phyloP scores from a whole-genome alignment of 345 rosid genomes.

The Diplotaxis tenuifolia region DNA sequence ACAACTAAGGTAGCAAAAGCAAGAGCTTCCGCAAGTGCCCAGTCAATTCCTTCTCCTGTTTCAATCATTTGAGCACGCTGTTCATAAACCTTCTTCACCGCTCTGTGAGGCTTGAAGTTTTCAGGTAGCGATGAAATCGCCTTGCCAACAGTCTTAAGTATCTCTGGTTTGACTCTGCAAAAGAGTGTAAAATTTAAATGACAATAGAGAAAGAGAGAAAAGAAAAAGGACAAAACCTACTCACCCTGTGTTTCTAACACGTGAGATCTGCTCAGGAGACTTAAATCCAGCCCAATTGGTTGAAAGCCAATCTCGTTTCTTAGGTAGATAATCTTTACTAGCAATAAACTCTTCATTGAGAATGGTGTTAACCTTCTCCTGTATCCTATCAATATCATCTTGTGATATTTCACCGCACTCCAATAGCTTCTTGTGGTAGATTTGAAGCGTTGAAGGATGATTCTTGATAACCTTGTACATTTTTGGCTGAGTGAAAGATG shows the following conservation, averaged over 20 bases:
- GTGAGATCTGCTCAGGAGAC: slow-evolving; percentile 81
- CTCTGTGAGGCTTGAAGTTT: slow-evolving; percentile 70
- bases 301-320: slow-evolving; percentile 79
- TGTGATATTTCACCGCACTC: slow-evolving; percentile 60
- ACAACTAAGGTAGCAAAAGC: slow-evolving; percentile 74
- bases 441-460: slow-evolving; percentile 68
- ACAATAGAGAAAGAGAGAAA: neutral
- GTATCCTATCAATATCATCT: slow-evolving; percentile 58
- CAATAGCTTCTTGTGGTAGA: slow-evolving; percentile 61
- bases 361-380: slow-evolving; percentile 58
- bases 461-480: slow-evolving; percentile 79
- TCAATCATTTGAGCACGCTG: slow-evolving; percentile 77
- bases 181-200: slow-evolving; percentile 11
- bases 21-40: slow-evolving; percentile 84
- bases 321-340: slow-evolving; percentile 70
- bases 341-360: slow-evolving; percentile 70
- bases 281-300: slow-evolving; percentile 79
- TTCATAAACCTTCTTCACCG: slow-evolving; percentile 74
- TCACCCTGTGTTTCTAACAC: slow-evolving; percentile 77
- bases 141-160: slow-evolving; percentile 78
- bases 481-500: slow-evolving; percentile 81
- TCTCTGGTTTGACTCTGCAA: slow-evolving; percentile 76
- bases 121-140: slow-evolving; percentile 68
- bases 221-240: neutral
- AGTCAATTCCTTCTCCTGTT: slow-evolving; percentile 79